phyloP scores from a whole-genome alignment of 768 basidiomycete species.

The Lactarius deliciosus region DNA sequence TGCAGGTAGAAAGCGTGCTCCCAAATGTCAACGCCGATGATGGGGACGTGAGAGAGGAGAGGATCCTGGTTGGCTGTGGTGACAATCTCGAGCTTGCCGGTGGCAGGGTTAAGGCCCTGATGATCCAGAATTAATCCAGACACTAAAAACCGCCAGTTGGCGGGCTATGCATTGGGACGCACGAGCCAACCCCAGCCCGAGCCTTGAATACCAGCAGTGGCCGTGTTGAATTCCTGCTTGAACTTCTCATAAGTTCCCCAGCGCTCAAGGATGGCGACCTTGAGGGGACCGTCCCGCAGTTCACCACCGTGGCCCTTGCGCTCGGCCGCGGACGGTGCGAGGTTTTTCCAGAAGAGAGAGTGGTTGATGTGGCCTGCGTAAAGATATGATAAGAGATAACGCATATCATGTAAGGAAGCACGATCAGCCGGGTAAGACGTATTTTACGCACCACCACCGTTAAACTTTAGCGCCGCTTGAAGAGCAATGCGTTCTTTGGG shows the following conservation, averaged over 20 bases:
- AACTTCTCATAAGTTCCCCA: slow-evolving; percentile 74
- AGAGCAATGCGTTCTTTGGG: slow-evolving; percentile 84
- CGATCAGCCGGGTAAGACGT: not conserved
- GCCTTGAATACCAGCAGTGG: slow-evolving; percentile 85
- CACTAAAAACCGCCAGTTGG: not conserved
- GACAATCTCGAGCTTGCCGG: slow-evolving; percentile 75
- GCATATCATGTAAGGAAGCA: not conserved
- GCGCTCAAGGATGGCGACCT: slow-evolving; percentile 54
- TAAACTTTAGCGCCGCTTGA: slow-evolving; percentile 92
- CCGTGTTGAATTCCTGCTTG: slow-evolving; percentile 80
- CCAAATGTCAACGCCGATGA: slow-evolving; percentile 95
- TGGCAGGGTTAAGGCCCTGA: slow-evolving; percentile 68
- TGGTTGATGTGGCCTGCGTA: slow-evolving; percentile 84
- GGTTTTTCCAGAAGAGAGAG: slow-evolving; percentile 95
- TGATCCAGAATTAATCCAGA: slow-evolving; percentile 9
- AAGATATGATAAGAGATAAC: slow-evolving; percentile 14
- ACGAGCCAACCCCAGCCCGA: slow-evolving; percentile 98
- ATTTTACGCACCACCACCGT: slow-evolving; percentile 77
- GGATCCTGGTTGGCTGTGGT: slow-evolving; percentile 98
- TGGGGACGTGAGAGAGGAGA: slow-evolving; percentile 67
- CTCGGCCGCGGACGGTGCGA: slow-evolving; percentile 60
- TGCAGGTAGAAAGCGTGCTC: slow-evolving; percentile 97
- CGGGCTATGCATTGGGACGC: slow-evolving; percentile 37
- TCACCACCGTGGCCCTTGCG: slow-evolving; percentile 60
- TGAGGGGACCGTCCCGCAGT: slow-evolving; percentile 61